phyloP scores from a whole-genome alignment of 345 rosid genomes.

The Acer negundo region DNA sequence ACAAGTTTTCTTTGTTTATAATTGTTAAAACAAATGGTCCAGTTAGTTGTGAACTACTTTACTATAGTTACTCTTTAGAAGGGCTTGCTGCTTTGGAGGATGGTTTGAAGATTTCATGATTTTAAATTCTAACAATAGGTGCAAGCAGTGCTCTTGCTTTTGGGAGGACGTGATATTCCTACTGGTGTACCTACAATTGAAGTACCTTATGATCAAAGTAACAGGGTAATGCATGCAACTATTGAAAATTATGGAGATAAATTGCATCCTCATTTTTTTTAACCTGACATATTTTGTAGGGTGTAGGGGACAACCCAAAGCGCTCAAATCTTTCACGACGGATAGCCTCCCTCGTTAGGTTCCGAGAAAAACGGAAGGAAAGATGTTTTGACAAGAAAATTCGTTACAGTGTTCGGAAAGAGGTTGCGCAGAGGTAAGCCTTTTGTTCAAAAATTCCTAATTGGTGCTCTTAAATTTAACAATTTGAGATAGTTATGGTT shows the following conservation, averaged over 20 bases:
- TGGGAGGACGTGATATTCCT: conserved; percentile 61
- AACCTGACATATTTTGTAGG: conserved; percentile 35
- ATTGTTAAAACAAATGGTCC: background rate
- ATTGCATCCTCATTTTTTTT: conserved; percentile 7
- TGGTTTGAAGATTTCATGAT: background rate
- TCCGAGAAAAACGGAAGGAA: conserved; percentile 75
- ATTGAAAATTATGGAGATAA: background rate
- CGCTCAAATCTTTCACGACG: conserved; percentile 64
- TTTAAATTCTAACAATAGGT: conserved; percentile 42
- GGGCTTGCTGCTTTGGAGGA: background rate
- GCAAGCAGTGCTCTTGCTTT: conserved; percentile 72
- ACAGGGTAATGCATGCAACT: conserved; percentile 39
- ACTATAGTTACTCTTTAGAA: no score
- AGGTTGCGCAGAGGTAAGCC: conserved; percentile 73
- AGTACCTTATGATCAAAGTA: conserved; percentile 46
- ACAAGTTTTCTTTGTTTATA: background rate
- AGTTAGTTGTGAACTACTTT: background rate
- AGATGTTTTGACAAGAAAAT: conserved; percentile 83
- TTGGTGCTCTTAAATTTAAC: background rate
- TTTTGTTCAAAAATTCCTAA: background rate
- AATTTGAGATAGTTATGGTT: background rate
- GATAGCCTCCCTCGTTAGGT: conserved; percentile 76
- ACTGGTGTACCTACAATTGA: conserved; percentile 53
- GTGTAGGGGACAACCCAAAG: conserved; percentile 42
- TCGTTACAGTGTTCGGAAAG: conserved; percentile 69